Evolutionary conservation across 176 grass and related monocot genomes (phyloP).

Genomic region (Aegilops sharonensis): DNA sequence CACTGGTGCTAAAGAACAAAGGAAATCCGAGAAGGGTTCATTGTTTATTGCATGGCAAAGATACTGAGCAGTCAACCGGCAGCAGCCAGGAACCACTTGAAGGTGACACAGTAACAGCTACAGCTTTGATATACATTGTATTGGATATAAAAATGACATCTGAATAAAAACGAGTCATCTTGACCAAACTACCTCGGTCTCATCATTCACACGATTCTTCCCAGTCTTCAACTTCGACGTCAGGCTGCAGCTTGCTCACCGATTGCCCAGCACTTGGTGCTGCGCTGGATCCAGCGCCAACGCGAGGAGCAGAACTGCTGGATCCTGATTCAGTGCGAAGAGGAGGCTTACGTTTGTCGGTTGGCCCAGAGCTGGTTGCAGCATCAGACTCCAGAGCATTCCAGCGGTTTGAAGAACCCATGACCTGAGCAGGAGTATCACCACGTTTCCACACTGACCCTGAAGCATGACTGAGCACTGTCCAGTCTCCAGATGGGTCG

Average conservation of each 20-base stretch:
- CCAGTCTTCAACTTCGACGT: conserved; percentile 77
- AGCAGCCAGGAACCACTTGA: background rate
- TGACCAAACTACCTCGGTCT: background rate
- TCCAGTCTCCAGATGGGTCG: conserved; percentile 53
- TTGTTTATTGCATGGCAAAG: conserved; percentile 53
- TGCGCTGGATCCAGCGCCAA: background rate
- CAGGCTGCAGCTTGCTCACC: conserved; percentile 35
- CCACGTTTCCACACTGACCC: conserved; percentile 23
- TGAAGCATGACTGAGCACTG: conserved; percentile 41
- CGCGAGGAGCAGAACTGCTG: background rate
- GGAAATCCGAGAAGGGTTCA: conserved; percentile 30
- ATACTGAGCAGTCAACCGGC: background rate
- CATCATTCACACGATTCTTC: conserved; percentile 81
- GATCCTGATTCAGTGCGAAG: background rate
- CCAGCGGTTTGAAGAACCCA: conserved; percentile 55
- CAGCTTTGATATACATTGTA: background rate
- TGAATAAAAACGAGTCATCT: background rate
- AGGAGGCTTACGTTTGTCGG: conserved; percentile 4
- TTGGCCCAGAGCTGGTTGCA: conserved; percentile 26
- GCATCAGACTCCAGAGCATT: conserved; percentile 56
- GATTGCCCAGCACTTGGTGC: conserved; percentile 13
- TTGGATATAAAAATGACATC: background rate
- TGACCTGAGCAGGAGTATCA: conserved; percentile 32
- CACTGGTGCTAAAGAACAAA: conserved; percentile 33
- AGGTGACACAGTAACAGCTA: background rate